A percentile compares a stretch with the other conserved stretches of the same genome.
Evolutionary conservation across 2,329 filamentous ascomycete species (phyloP).

Genomic region (Colletotrichum horii): DNA sequence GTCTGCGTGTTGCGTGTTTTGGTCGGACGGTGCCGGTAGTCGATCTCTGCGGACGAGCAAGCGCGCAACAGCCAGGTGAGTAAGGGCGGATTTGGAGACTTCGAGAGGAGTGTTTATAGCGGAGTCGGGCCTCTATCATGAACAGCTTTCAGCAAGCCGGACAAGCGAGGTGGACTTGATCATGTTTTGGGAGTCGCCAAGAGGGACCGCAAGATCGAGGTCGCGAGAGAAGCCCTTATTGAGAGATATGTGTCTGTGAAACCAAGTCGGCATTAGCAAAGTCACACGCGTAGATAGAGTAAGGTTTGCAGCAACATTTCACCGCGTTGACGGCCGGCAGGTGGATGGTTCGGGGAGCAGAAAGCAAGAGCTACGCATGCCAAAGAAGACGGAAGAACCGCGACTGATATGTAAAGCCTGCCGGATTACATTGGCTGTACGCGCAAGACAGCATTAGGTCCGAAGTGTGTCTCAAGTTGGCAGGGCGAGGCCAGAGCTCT

Average conservation of each 20-base stretch:
- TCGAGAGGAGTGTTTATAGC: background rate
- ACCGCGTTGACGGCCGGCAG: no score
- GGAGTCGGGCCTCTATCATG: background rate
- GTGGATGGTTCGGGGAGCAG: no score
- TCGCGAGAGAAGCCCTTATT: background rate
- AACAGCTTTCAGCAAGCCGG: background rate
- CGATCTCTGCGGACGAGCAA: background rate
- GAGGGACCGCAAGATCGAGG: background rate
- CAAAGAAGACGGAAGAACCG: background rate
- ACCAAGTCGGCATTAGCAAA: background rate
- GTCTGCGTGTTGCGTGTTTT: background rate
- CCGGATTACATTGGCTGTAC: background rate
- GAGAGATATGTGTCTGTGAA: background rate
- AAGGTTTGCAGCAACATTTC: no score
- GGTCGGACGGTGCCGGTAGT: background rate
- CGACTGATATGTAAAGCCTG: background rate
- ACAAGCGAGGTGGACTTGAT: background rate
- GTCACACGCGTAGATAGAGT: background rate
- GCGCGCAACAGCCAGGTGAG: background rate
- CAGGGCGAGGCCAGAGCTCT: background rate
- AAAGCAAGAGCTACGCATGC: background rate
- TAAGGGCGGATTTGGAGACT: background rate
- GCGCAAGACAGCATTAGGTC: background rate
- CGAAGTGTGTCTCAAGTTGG: background rate
- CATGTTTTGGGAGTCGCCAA: background rate